phyloP scores from a whole-genome alignment of 169 alveolate genomes.

The Cryptosporidium sp. region DNA sequence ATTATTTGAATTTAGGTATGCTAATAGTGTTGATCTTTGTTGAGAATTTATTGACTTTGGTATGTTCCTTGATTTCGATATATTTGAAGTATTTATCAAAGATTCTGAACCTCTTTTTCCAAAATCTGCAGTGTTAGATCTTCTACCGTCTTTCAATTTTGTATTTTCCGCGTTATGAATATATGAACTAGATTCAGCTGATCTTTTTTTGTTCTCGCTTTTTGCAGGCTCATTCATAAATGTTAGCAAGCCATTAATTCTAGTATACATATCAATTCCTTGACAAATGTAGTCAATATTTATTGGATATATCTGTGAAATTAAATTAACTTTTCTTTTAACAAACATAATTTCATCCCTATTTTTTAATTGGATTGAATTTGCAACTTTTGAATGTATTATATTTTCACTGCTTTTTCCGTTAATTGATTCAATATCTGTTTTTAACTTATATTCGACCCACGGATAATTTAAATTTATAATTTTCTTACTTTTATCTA shows the following conservation, averaged over 20 bases:
- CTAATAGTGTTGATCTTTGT: constrained; percentile 38
- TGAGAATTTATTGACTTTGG: constrained; percentile 27
- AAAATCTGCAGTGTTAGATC: background rate
- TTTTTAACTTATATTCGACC: constrained; percentile 26
- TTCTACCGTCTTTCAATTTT: background rate
- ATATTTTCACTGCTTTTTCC: background rate
- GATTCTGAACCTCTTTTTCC: background rate
- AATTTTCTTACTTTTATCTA: constrained; percentile 28
- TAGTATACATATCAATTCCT: constrained; percentile 62
- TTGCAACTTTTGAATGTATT: background rate
- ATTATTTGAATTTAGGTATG: constrained; percentile 70
- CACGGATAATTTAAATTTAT: constrained; percentile 24
- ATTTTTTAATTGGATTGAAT: background rate
- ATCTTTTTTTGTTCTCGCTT: constrained; percentile 33
- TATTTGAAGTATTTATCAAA: background rate
- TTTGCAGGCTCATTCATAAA: constrained; percentile 66
- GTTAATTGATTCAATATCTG: background rate
- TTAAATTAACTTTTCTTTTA: constrained; percentile 24
- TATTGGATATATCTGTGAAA: constrained; percentile 70
- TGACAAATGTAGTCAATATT: constrained; percentile 55
- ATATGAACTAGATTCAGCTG: background rate
- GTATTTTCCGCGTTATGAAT: background rate
- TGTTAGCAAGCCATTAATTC: constrained; percentile 34
- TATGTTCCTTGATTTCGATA: background rate
- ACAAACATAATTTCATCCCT: background rate